phyloP scores from a whole-genome alignment of 495 filamentous ascomycete species.

The Annulohypoxylon bovei region DNA sequence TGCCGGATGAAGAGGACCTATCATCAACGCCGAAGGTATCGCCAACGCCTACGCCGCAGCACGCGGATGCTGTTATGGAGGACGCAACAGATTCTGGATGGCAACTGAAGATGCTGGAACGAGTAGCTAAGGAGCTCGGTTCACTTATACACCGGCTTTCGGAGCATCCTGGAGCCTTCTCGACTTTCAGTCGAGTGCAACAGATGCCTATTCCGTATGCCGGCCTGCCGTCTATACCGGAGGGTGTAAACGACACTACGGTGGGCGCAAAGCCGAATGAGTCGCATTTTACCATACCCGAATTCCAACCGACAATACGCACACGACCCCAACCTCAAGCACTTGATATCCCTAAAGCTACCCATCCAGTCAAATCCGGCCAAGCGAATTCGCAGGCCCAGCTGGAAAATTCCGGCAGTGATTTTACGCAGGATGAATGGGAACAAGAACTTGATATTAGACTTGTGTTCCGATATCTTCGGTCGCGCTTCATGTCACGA shows the following conservation, averaged over 20 bases:
- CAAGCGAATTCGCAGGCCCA: slow-evolving; percentile 28
- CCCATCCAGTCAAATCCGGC: slow-evolving; percentile 18
- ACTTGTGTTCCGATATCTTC: slow-evolving; percentile 88
- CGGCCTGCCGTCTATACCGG: slow-evolving; percentile 64
- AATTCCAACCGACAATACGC: slow-evolving; percentile 61
- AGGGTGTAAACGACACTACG: slow-evolving; percentile 49
- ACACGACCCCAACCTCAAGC: slow-evolving; percentile 43
- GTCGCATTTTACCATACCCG: slow-evolving; percentile 45
- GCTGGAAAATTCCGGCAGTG: slow-evolving; percentile 27
- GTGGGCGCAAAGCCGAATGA: slow-evolving; percentile 30
- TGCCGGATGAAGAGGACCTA: slow-evolving; percentile 67
- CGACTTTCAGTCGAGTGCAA: slow-evolving; percentile 70
- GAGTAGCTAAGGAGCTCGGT: slow-evolving; percentile 87
- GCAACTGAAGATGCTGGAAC: slow-evolving; percentile 81
- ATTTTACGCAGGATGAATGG: slow-evolving; percentile 79
- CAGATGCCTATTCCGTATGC: slow-evolving; percentile 64
- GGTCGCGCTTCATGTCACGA: slow-evolving; percentile 72
- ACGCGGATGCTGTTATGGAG: slow-evolving; percentile 29
- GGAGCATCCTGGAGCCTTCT: slow-evolving; percentile 82
- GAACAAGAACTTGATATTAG: slow-evolving; percentile 84
- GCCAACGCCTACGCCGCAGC: slow-evolving; percentile 27
- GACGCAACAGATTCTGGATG: slow-evolving; percentile 64
- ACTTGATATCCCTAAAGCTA: slow-evolving; percentile 38
- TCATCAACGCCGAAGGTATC: slow-evolving; percentile 55
- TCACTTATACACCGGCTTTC: slow-evolving; percentile 83